Base-by-base conservation (phyloP, 345 rosid species). In the Citrus hindsii region DNA sequence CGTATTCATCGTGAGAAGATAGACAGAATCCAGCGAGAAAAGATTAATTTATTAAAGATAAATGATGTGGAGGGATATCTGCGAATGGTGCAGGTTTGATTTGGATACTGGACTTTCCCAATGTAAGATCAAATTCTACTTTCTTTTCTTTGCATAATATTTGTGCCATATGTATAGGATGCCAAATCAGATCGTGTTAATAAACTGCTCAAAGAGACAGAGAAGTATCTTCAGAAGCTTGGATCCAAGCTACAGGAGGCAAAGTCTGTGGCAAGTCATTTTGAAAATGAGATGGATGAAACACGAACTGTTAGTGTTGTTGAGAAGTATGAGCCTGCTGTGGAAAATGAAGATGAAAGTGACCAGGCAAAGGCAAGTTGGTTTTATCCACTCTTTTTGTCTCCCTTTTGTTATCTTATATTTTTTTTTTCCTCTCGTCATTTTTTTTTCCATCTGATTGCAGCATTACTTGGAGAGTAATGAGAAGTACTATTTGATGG, bases 1-100 rank as follows among this genome's bases (percentile, higher is more conserved):
- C 91, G 98, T 16, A 83, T 81, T 77, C 94, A 92, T 86, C 93
- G 97, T n/a, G 95, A 94, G 83, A 94, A 94, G 88, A 89, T 90
- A 72, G 98, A 94, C 88, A 91, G 93, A 82, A 94, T 94, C 73
- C 98, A 94, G 80, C 93, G 98, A 28, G 98, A 94, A 90, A 94
- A 94, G 88, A 92, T 94, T 78, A 94, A 93, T 85, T 79, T 94
- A 74, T 86, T 94, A 73, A 94, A 94, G 88, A 94, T 94, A 73
- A 94, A 92, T 87, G 98, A 94, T 79, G 97, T 94, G 65, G 98
- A 94, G 89, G 98, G 98, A 75, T 94, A 94, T 88, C 85, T 94
- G 79, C 92, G 98, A 77, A 94, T 94, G 96, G 97, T 94, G 82
- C 91, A 94, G 97, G 98, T 91, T 81, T 73, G 91, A 37, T 62